Conservation (phyloP, 2,329 filamentous ascomycete species). For the Colletotrichum spaethianum region DNA sequence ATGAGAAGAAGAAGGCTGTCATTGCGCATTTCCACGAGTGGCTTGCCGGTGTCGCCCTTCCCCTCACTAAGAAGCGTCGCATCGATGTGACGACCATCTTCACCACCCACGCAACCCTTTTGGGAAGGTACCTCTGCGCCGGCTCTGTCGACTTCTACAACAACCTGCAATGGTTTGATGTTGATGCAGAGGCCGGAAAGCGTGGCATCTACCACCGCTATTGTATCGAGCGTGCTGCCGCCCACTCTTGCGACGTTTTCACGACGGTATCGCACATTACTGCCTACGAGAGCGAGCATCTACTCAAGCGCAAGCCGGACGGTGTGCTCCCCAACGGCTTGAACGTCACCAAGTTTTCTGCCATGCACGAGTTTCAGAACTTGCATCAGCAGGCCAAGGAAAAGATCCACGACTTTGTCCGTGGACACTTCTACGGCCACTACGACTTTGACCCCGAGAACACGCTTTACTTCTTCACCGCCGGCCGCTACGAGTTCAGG, state of each 20-base stretch:
- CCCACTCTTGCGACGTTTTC: conserved; percentile 95
- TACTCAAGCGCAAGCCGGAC: conserved; percentile 97
- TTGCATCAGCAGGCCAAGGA: conserved; percentile 96
- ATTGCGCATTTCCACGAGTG: conserved; percentile 99
- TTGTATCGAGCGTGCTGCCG: conserved; percentile 95
- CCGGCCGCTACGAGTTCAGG: conserved; percentile 95
- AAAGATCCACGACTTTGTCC: conserved; percentile 98
- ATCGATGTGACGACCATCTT: conserved; percentile 99
- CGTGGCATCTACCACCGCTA: conserved; percentile 98
- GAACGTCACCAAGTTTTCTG: conserved; percentile 98
- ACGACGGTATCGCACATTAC: conserved; percentile 99
- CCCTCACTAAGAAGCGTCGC: conserved; percentile 90
- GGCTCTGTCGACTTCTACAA: conserved; percentile 99
- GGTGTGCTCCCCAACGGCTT: conserved; percentile 96
- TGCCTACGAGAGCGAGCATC: conserved; percentile 96
- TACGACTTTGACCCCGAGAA: conserved; percentile 98
- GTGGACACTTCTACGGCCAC: conserved; percentile 98
- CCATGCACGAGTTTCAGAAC: conserved; percentile 99
- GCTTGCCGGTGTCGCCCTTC: conserved; percentile 94
- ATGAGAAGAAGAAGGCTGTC: conserved; percentile 91
- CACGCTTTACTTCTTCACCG: conserved; percentile 97
- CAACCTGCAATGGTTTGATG: conserved; percentile 96
- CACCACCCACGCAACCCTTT: conserved; percentile 95
- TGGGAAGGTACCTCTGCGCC: conserved; percentile 96
- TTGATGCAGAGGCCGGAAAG: conserved; percentile 96